These are phyloP conservation scores for Naegleria lovaniensis DNA, from an alignment of 208 protist genomes.

Conservation along the genomic window DNA sequence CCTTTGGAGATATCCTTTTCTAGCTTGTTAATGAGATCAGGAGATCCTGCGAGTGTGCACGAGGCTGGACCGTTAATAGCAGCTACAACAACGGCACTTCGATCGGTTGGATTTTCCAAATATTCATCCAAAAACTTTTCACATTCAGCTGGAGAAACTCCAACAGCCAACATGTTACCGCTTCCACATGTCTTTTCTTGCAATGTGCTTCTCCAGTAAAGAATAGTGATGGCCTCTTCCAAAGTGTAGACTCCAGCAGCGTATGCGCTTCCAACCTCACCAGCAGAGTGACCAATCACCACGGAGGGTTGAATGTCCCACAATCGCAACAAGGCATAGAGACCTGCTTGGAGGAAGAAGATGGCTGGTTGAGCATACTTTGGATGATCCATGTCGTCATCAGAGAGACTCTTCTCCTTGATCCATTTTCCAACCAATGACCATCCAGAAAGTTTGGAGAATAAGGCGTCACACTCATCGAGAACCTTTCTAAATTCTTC, in stretches of 20 bases:
- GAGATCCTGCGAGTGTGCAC: neutral
- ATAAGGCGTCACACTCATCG: conserved; percentile 37
- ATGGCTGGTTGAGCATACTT: conserved; percentile 38
- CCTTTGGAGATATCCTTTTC: neutral
- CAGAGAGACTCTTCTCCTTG: neutral
- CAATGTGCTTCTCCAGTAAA: conserved; percentile 21
- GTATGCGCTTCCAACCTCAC: conserved; percentile 44
- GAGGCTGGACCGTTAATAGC: neutral
- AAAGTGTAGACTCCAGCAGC: conserved; percentile 42
- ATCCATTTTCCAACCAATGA: conserved; percentile 23
- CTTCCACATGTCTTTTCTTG: conserved; percentile 6
- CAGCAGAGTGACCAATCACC: conserved; percentile 47
- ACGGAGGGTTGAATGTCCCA: conserved; percentile 34
- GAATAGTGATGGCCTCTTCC: conserved; percentile 40
- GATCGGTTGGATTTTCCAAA: neutral
- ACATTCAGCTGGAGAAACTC: neutral
- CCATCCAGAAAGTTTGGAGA: neutral
- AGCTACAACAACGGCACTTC: neutral
- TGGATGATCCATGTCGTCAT: neutral
- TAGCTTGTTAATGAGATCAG: neutral
- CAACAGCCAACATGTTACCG: conserved; percentile 12
- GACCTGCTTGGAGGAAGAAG: conserved; percentile 44
- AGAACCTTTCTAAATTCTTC: conserved; percentile 36
- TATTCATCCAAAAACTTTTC: neutral
- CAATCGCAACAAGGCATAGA: conserved; percentile 34